phyloP scores from a whole-genome alignment of 169 alveolate species.

The Theileria parva region DNA sequence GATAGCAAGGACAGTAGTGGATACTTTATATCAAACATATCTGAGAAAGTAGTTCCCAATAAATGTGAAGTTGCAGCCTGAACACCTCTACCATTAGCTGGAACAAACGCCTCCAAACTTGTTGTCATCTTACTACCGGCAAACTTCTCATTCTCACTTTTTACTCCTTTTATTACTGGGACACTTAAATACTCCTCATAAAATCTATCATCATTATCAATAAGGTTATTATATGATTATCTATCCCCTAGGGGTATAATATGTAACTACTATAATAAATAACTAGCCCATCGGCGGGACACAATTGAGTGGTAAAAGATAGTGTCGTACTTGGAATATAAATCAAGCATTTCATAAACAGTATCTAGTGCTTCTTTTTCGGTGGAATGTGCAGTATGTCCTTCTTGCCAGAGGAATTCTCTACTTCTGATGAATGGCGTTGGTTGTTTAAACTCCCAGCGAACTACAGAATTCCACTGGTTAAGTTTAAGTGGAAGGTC shows the following conservation, averaged over 20 bases:
- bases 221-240: background rate
- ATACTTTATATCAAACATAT: constrained; percentile 94
- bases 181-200: constrained; percentile 97
- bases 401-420: constrained; percentile 99
- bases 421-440: constrained; percentile 99
- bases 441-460: constrained; percentile 99
- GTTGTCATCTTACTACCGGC: constrained; percentile 99
- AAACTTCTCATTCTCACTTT: constrained; percentile 96
- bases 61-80: constrained; percentile 98
- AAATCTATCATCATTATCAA: constrained; percentile 63
- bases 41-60: constrained; percentile 98
- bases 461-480: constrained; percentile 96
- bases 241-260: too few relatives aligned
- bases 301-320: background rate
- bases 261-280: too few relatives aligned
- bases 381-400: constrained; percentile 99
- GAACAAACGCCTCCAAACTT: constrained; percentile 95
- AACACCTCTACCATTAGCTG: constrained; percentile 98
- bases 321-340: constrained; percentile 70
- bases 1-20: too few relatives aligned
- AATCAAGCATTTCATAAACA: constrained; percentile 88
- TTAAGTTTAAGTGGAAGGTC: constrained; percentile 97
- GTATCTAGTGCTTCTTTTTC: constrained; percentile 93
- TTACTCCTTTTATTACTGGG: constrained; percentile 98
- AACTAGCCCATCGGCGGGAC: too few relatives aligned